A percentile compares a stretch with the other conserved stretches of the same genome.
These are phyloP conservation scores for Magnolia changhungtana DNA, from an alignment of 164 flowering plant species.

Conservation along the genomic window DNA sequence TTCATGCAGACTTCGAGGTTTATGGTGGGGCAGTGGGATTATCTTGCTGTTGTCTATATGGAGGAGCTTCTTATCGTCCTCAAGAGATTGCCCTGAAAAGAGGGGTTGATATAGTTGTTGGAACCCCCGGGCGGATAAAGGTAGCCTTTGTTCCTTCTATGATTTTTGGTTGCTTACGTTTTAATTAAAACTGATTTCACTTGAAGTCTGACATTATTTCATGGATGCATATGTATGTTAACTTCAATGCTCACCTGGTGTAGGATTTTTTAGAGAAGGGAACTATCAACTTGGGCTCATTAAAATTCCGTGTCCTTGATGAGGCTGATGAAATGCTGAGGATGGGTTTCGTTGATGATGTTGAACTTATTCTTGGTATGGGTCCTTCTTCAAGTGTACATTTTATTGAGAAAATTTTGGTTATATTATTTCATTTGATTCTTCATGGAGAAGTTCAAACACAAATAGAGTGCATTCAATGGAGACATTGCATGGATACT, in stretches of 20 bases:
- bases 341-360: conserved; percentile 99
- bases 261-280: conserved; percentile 88
- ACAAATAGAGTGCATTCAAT: background rate
- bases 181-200: background rate
- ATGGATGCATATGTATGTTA: background rate
- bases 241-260: conserved; percentile 11
- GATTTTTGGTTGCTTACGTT: background rate
- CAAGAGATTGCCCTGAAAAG: conserved; percentile 67
- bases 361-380: conserved; percentile 86
- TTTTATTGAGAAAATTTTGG: background rate
- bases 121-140: conserved; percentile 96
- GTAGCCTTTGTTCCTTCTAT: conserved; percentile 24
- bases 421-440: background rate
- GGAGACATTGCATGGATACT: too few species aligned
- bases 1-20: conserved; percentile 64
- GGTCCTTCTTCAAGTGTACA: background rate
- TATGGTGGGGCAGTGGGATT: conserved; percentile 83
- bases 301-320: conserved; percentile 90
- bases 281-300: conserved; percentile 61
- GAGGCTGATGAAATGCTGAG: conserved; percentile 97
- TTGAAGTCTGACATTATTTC: background rate
- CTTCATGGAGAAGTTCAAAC: background rate
- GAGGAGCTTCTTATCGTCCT: conserved; percentile 57
- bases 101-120: conserved; percentile 89
- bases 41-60: conserved; percentile 71